Evolutionary conservation across 257 asterid genomes (phyloP), one percentile per base, ranked within the genome.

Genomic region (Nicotiana sylvestris): DNA sequence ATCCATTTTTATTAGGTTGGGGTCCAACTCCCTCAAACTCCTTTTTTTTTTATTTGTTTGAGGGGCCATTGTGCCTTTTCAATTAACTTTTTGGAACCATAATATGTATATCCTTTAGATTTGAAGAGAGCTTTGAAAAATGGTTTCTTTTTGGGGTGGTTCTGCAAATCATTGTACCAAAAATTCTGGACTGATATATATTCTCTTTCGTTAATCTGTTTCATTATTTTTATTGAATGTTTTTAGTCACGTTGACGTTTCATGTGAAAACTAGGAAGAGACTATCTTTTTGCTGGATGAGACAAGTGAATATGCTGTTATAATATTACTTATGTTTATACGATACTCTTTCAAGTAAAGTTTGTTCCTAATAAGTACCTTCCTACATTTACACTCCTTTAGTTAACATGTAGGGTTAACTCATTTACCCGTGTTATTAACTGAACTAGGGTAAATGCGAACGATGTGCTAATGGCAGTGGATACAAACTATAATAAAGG

Each of bases 21-120:
- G 64, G 80, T 76, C 80, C 80, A 29, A 51, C 46, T 51, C 17
- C 80, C 64, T 76, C 80, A 29, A 76, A 51, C 46, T 51, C 64
- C 46, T 51, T 15, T 12, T 8, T 21, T 5, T 25, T 32, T 15
- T 27, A 0, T 8, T 17, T 76, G 64, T 49, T 25, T 15, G 15
- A 13, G 58, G 62, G 78, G 78, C 17, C 13, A 62, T 25, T 62
- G 13, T 65, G 15, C 1, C 0, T 32, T 49, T 74, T 15, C 32
- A 74, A 13, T 74, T 30, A 65, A 74, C 3, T 49, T 70, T 49
- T 49, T 51, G 61, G 37, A 72, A 46, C 79, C 61, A 72, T 49
- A 72, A 46, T 25, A 49, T 13, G 43, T 49, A 15, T 61, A 51
- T 49, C 10, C 9, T 51, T 25, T 1, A 15, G 64, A 15, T 76